phyloP scores from a whole-genome alignment of 2,329 filamentous ascomycete genomes.

The Colletotrichum echinochloae region DNA sequence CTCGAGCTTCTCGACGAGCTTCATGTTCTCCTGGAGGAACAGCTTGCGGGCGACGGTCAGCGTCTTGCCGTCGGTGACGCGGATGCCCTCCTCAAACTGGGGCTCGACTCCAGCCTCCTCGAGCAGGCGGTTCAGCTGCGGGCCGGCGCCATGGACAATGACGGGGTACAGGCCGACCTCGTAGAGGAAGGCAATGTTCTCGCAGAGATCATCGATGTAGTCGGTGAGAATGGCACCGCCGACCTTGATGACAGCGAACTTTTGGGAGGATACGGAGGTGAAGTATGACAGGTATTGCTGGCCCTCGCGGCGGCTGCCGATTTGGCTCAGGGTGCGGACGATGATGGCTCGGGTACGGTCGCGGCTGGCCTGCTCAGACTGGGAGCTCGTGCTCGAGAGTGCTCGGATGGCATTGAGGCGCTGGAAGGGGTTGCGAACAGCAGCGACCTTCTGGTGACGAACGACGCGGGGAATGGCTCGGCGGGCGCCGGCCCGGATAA shows the following conservation, averaged over 20 bases:
- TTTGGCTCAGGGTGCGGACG: constrained; percentile 91
- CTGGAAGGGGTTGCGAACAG: constrained; percentile 43
- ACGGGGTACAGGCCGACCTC: constrained; percentile 95
- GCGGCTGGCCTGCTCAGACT: constrained; percentile 54
- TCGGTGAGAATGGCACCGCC: constrained; percentile 96
- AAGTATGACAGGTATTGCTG: constrained; percentile 99
- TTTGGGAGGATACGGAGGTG: constrained; percentile 94
- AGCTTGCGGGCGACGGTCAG: constrained; percentile 90
- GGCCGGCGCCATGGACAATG: constrained; percentile 94
- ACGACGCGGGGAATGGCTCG: constrained; percentile 52
- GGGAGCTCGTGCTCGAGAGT: constrained; percentile 49
- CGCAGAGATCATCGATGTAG: constrained; percentile 90
- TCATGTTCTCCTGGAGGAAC: constrained; percentile 95
- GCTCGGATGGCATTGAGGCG: constrained; percentile 45
- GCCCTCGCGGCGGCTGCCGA: constrained; percentile 94
- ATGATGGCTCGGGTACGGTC: constrained; percentile 82
- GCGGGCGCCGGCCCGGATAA: constrained; percentile 58
- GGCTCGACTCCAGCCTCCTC: constrained; percentile 93
- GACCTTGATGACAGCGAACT: constrained; percentile 98
- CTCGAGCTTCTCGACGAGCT: constrained; percentile 90
- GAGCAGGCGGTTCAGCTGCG: constrained; percentile 92
- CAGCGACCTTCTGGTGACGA: constrained; percentile 41
- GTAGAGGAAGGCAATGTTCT: constrained; percentile 90
- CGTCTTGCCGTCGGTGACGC: constrained; percentile 96
- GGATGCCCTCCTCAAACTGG: constrained; percentile 95